Base-by-base conservation (phyloP, 1,284 basidiomycete genomes). In the Chondrostereum purpureum region DNA sequence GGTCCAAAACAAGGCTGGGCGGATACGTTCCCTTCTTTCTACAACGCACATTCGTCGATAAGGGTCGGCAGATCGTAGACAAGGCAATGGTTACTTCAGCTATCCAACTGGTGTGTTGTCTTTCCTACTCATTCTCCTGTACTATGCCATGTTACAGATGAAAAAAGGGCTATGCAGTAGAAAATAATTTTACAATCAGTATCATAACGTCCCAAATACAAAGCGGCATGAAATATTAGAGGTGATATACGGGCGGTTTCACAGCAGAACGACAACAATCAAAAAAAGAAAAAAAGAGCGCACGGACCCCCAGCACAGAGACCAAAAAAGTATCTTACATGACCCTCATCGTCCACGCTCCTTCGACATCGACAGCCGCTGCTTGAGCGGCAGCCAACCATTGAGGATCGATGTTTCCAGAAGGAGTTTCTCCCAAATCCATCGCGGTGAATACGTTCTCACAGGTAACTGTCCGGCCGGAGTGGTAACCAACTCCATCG, bases 401-500 rank as follows among this genome's bases (percentile, higher is more conserved):
- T 50, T 70, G 66, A 36, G 78, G 68, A 53, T 84, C 78, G 48
- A 75, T 62, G 44, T 64, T 64, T 27, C 66, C 65, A 43, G 66
- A 50, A 46, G 68, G 62, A 58, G 66, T 64, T 43, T 62, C 65
- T 13, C 62, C 60, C 54, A 85, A 62, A 57, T 80, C 80, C 63
- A 86, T 73, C 13, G 68, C 63, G 52, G 81, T 77, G 62, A 85
- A 86, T 23, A 88, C 77, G 53, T 89, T 90, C 59, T 88, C 88
- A 57, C 83, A 88, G 24, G 88, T 76, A 45, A 92, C 82, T 51
- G 87, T 87, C 48, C 87, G 76, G 34, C 88, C 88, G 21, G 87
- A 88, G 58, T 90, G 87, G 59, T 89, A 90, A 3, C 87, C 87
- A 19, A 89, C 78, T 17, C 88, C 88, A 61, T 90, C 78, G 50